A percentile compares a stretch with the other conserved stretches of the same genome.
Conservation (phyloP, 495 filamentous ascomycete species). For the Penicillium odoratum region DNA sequence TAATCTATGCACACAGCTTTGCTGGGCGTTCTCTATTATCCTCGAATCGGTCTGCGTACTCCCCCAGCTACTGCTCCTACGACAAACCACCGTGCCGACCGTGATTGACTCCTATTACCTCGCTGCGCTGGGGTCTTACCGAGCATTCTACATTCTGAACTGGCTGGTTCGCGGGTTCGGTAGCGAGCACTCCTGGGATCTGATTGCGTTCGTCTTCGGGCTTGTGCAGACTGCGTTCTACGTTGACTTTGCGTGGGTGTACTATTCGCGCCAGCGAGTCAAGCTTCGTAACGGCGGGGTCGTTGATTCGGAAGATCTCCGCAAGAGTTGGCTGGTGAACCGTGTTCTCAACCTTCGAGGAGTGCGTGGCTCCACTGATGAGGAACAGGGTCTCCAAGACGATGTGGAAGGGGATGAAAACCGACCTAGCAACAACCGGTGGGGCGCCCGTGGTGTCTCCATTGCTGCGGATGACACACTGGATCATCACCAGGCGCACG, state of each 20-base stretch:
- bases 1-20: slow-evolving; percentile 48
- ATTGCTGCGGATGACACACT: slow-evolving; percentile 78
- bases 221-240: slow-evolving; percentile 89
- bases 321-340: slow-evolving; percentile 72
- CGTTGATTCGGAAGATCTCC: slow-evolving; percentile 89
- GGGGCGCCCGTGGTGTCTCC: slow-evolving; percentile 77
- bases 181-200: slow-evolving; percentile 60
- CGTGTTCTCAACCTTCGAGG: slow-evolving; percentile 44
- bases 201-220: slow-evolving; percentile 79
- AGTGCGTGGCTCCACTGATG: slow-evolving; percentile 31
- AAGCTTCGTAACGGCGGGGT: slow-evolving; percentile 89
- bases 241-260: slow-evolving; percentile 95
- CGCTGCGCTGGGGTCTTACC: slow-evolving; percentile 83
- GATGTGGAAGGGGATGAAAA: slow-evolving; percentile 32
- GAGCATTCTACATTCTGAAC: slow-evolving; percentile 86
- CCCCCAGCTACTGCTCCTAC: slow-evolving; percentile 86
- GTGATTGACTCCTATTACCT: slow-evolving; percentile 97
- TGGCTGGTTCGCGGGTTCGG: slow-evolving; percentile 74
- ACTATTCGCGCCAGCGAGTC: slow-evolving; percentile 88
- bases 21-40: slow-evolving; percentile 84
- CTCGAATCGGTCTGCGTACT: slow-evolving; percentile 89
- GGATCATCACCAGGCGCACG: slow-evolving; percentile 43
- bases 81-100: slow-evolving; percentile 92
- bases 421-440: slow-evolving; percentile 50
- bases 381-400: slow-evolving; percentile 43